Percentiles rank a stretch among this genome's conserved stretches.
phyloP scores from a whole-genome alignment of 352 stramenopile species.

The Thraustochytrium sp. region DNA sequence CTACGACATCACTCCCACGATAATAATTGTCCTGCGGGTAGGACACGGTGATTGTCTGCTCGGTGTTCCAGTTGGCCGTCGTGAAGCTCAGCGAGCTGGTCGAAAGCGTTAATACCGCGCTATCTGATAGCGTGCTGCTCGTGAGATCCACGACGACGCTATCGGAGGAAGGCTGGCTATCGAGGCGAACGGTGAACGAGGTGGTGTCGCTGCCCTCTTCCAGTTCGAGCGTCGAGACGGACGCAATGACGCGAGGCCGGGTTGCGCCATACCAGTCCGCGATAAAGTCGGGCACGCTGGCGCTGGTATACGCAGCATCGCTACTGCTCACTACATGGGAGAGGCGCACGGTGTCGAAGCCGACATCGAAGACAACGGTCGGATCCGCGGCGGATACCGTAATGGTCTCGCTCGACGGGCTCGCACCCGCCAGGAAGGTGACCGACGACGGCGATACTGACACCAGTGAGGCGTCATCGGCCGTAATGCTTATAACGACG shows the following conservation, averaged over 20 bases:
- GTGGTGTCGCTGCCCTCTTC: background rate
- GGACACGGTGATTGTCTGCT: background rate
- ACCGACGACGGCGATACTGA: background rate
- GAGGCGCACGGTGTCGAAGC: background rate
- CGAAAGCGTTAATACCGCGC: background rate
- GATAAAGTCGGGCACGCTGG: background rate
- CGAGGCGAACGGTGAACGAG: background rate
- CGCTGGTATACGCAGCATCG: background rate
- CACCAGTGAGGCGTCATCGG: background rate
- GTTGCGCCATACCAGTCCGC: background rate
- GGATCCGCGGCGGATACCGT: background rate
- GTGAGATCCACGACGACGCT: background rate
- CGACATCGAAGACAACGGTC: background rate
- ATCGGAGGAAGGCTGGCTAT: background rate
- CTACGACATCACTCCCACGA: background rate
- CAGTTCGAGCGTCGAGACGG: too few relatives aligned
- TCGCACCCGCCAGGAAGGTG: background rate
- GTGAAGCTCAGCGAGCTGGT: background rate
- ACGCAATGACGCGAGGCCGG: background rate
- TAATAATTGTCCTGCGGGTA: background rate
- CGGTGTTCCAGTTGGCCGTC: background rate
- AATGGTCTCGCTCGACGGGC: background rate
- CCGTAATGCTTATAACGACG: background rate
- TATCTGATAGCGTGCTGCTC: background rate
- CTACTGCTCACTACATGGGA: background rate